Evolutionary conservation across 352 stramenopile species (phyloP).

Genomic region (Plasmopara viticola): DNA sequence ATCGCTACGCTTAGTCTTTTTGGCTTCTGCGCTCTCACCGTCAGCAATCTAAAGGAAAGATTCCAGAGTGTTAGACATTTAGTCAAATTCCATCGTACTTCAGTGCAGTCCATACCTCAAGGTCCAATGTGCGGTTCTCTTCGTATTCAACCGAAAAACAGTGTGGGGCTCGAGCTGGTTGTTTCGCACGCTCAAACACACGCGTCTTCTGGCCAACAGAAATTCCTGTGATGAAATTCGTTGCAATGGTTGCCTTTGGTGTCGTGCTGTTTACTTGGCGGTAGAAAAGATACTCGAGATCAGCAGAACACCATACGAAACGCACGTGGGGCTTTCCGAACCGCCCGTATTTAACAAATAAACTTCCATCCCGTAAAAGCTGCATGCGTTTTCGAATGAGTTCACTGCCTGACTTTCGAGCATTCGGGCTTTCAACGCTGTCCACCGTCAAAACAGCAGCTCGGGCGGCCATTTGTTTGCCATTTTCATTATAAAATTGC

Average conservation of each 20-base stretch:
- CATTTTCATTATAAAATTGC: background rate
- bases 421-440: conserved; percentile 1
- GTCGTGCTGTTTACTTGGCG: conserved; percentile 40
- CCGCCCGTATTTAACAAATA: conserved; percentile 78
- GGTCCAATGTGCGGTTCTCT: conserved; percentile 2
- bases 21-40: conserved; percentile 51
- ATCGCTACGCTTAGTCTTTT: conserved; percentile 50
- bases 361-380: conserved; percentile 55
- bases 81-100: no score
- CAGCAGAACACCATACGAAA: conserved; percentile 73
- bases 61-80: background rate
- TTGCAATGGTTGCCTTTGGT: conserved; percentile 57
- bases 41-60: conserved; percentile 41
- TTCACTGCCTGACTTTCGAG: conserved; percentile 36
- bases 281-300: conserved; percentile 74
- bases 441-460: conserved; percentile 8
- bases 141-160: conserved; percentile 42
- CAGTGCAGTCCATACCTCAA: conserved; percentile 29
- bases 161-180: conserved; percentile 38
- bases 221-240: conserved; percentile 35
- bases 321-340: conserved; percentile 69
- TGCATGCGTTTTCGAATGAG: conserved; percentile 64
- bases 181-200: conserved; percentile 60
- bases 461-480: conserved; percentile 13
- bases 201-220: conserved; percentile 45